A percentile compares a stretch with the other conserved stretches of the same genome.
Conservation (phyloP, 1,284 basidiomycete genomes). For the Cutaneotrichosporon curvatum region DNA sequence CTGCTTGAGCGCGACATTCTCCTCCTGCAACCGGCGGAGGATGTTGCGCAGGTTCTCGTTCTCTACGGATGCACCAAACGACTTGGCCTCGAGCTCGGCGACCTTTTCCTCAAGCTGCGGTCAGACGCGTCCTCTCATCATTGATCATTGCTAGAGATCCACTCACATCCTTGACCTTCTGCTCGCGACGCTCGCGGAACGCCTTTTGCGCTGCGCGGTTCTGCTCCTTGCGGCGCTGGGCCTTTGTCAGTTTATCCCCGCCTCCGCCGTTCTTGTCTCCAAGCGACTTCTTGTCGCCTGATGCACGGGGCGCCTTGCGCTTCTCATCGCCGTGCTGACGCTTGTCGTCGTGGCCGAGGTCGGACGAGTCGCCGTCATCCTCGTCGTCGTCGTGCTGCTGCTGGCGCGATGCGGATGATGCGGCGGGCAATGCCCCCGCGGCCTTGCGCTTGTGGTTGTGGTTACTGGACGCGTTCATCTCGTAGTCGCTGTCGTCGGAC, state of each 20-base stretch:
- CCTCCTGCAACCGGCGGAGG: constrained; percentile 44
- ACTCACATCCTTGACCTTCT: constrained; percentile 45
- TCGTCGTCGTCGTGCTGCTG: constrained; percentile 16
- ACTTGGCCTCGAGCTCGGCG: constrained; percentile 41
- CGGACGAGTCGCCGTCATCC: constrained; percentile 26
- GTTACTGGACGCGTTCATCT: not conserved
- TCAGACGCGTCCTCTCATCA: no score
- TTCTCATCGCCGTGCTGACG: constrained; percentile 23
- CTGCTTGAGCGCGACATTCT: constrained; percentile 45
- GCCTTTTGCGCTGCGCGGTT: constrained; percentile 48
- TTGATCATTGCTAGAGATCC: no score
- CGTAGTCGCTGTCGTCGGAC: constrained; percentile 15
- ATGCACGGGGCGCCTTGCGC: constrained; percentile 3
- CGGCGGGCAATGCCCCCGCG: not conserved
- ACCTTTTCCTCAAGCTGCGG: constrained; percentile 45
- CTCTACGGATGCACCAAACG: constrained; percentile 40
- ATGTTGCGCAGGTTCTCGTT: constrained; percentile 46
- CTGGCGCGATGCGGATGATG: no score
- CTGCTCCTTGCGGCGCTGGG: constrained; percentile 45
- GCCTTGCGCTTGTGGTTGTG: constrained; percentile 34
- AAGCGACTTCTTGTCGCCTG: not conserved
- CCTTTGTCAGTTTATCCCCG: constrained; percentile 26
- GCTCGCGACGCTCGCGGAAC: constrained; percentile 46
- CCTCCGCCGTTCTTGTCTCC: constrained; percentile 8
- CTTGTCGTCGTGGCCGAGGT: constrained; percentile 37